These are phyloP conservation scores for Ophiostoma sp. DNA, from an alignment of 2,329 filamentous ascomycete genomes.

Conservation along the genomic window DNA sequence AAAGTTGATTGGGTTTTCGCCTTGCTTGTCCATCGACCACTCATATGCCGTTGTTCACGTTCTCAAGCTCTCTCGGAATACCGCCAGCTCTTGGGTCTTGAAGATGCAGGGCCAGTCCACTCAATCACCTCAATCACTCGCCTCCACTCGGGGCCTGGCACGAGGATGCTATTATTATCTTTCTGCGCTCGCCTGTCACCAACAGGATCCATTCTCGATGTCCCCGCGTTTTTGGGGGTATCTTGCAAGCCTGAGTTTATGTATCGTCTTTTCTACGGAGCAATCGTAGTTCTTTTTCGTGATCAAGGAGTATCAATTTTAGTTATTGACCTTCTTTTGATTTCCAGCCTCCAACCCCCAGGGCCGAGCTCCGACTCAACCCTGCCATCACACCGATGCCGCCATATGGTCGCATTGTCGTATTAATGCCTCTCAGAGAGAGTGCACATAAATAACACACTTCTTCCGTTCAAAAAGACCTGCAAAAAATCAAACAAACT, in stretches of 20 bases:
- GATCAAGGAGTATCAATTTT: not conserved
- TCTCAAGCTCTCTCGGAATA: slow-evolving; percentile 3
- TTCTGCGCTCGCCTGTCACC: not conserved
- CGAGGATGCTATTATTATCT: slow-evolving; percentile 14
- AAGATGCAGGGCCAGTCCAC: not conserved
- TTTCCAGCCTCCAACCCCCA: not conserved
- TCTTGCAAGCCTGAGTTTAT: not conserved
- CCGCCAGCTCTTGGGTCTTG: not conserved
- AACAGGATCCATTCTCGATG: not conserved
- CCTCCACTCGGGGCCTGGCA: not conserved
- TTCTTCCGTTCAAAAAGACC: not conserved
- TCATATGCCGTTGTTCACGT: not conserved
- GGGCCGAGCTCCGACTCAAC: not conserved
- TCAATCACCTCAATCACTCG: not conserved
- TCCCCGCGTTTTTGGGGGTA: slow-evolving; percentile 3
- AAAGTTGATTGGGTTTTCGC: not conserved
- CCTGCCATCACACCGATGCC: slow-evolving; percentile 2
- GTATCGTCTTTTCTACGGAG: not conserved
- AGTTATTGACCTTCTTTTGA: not conserved
- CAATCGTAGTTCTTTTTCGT: not conserved
- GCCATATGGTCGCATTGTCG: slow-evolving; percentile 2
- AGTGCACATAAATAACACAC: not conserved
- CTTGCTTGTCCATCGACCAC: not conserved
- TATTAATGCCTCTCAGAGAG: not conserved
- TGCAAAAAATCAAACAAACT: not conserved